Percentiles rank a stretch among this genome's conserved stretches.
These are phyloP conservation scores for Pyrenophora teres DNA, from an alignment of 2,329 filamentous ascomycete genomes.

Conservation along the genomic window DNA sequence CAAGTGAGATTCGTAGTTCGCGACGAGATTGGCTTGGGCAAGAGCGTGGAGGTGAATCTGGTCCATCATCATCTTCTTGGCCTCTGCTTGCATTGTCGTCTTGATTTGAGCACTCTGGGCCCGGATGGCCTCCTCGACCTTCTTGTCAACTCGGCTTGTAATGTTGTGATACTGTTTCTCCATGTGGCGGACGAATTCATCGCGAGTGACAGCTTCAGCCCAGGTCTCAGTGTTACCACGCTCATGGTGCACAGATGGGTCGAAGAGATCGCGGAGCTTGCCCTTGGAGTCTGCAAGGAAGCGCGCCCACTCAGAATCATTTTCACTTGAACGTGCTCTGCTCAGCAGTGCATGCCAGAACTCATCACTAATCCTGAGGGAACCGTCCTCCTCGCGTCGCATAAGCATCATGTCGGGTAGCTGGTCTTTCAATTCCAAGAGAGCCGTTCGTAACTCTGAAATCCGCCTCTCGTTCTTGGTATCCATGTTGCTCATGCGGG, in stretches of 20 bases:
- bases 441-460: constrained; percentile 19
- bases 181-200: constrained; percentile 55
- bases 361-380: constrained; percentile 60
- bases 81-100: constrained; percentile 23
- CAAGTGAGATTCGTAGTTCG: constrained; percentile 40
- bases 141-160: constrained; percentile 29
- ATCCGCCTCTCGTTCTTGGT: constrained; percentile 15
- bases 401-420: constrained; percentile 65
- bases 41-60: constrained; percentile 37
- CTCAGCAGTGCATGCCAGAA: constrained; percentile 69
- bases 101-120: constrained; percentile 24
- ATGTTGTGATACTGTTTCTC: constrained; percentile 28
- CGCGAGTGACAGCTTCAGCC: constrained; percentile 48
- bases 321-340: constrained; percentile 55
- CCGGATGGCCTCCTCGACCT: constrained; percentile 26
- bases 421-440: constrained; percentile 24
- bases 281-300: constrained; percentile 59
- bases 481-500: constrained; percentile 22
- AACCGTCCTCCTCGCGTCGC: constrained; percentile 57
- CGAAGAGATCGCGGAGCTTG: constrained; percentile 37
- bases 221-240: constrained; percentile 7
- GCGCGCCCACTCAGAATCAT: constrained; percentile 55
- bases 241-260: constrained; percentile 9
- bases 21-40: constrained; percentile 38
- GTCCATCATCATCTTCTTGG: constrained; percentile 41